Evolutionary conservation across 2,329 filamentous ascomycete species (phyloP), one percentile per base, ranked within the genome.

Genomic region (Cercospora janseana): DNA sequence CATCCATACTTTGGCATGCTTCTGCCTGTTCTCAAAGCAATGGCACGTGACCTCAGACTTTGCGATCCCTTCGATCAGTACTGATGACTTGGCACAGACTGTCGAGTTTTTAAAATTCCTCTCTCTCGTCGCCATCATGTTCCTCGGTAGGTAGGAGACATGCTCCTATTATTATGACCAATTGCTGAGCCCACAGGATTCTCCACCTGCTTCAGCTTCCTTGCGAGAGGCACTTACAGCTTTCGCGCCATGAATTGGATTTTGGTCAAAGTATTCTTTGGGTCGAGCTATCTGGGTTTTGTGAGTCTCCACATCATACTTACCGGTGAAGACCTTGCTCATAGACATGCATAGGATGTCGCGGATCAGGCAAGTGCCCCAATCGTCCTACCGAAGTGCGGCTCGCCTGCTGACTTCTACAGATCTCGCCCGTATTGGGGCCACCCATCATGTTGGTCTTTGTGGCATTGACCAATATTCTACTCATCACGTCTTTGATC

Each of bases 1-100:
- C 89, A 89, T 61, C 88, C 88, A 1, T 95, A 94, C 66, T 96
- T 93, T 79, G 91, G 88, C 32, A 93, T 87, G 1, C 70, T 93
- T 28, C 91, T 96, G 52, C 91, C 90, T 0, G 94, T 91, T 57
- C 77, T 96, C 43, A 93, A 93, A 66, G 88, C 92, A 67, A 96
- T 96, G 91, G 87, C 80, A 68, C 46, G 44, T 52, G 55, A 53
- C 13, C 6, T 3, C 5, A 9, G 49, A 55, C 56, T 6, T 23
- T 8, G n/a, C n/a, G 18, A 16, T 49, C 35, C 7, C 21, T 4
- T 46, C 18, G 23, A 26, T 26, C 9, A 4, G 18, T 35, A 8
- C 40, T 53, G 45, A 46, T 15, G 29, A 29, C 31, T 47, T 27
- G 31, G 27, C 38, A 59, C 31, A 82, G 80, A 81, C 87, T 29